phyloP scores from a whole-genome alignment of 768 basidiomycete genomes.

The Rubroboletus satanas region DNA sequence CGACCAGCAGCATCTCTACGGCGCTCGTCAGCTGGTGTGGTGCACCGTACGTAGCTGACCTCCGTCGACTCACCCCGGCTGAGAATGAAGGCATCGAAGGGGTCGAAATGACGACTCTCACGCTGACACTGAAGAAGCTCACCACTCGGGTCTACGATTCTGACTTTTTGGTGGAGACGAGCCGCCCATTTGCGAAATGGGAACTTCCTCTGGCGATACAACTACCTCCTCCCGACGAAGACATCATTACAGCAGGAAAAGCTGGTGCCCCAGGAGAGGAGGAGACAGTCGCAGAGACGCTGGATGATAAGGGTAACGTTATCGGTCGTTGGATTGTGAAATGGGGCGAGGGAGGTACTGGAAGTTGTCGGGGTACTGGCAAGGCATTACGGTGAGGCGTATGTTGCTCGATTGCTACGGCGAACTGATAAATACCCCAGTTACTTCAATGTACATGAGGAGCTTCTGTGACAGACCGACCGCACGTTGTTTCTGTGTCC shows the following conservation, averaged over 20 bases:
- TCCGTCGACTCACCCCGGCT: conserved; percentile 49
- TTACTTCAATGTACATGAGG: conserved; percentile 53
- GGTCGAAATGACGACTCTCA: conserved; percentile 68
- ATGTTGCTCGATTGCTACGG: background rate
- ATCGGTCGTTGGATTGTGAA: conserved; percentile 75
- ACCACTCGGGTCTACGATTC: conserved; percentile 74
- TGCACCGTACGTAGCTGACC: conserved; percentile 65
- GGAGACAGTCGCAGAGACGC: conserved; percentile 80
- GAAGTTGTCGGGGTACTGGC: conserved; percentile 61
- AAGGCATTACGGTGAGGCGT: conserved; percentile 58
- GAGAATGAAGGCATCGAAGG: conserved; percentile 45
- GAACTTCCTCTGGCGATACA: conserved; percentile 58
- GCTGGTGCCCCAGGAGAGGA: conserved; percentile 46
- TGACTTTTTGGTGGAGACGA: conserved; percentile 62
- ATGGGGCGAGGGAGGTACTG: conserved; percentile 66
- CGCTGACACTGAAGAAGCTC: conserved; percentile 53
- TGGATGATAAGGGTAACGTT: conserved; percentile 52
- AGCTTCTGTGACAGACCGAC: conserved; percentile 33
- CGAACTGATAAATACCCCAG: conserved; percentile 24
- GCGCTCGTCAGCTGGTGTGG: conserved; percentile 68
- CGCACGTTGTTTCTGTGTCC: background rate
- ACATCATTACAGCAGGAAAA: conserved; percentile 29
- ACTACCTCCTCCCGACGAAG: conserved; percentile 37
- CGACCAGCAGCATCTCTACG: conserved; percentile 71
- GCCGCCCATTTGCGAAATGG: conserved; percentile 76